A percentile compares a stretch with the other conserved stretches of the same genome.
Conservation (phyloP, 2,329 filamentous ascomycete genomes). For the Xylaria sp. region DNA sequence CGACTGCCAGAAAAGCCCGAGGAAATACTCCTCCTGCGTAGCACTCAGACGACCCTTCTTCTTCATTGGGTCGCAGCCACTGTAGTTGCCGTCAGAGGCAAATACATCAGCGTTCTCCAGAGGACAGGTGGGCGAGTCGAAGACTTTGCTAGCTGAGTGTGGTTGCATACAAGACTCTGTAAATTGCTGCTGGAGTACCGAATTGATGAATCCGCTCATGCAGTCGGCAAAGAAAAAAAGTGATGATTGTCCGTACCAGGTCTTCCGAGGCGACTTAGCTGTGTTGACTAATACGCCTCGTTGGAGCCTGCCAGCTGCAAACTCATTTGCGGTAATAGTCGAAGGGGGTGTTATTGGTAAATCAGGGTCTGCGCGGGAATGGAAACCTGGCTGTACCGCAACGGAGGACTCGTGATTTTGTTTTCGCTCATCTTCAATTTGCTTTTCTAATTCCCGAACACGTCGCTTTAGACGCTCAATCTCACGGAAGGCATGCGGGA, state of each 20-base stretch:
- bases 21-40: constrained; percentile 58
- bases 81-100: background rate
- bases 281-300: constrained; percentile 51
- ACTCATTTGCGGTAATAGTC: background rate
- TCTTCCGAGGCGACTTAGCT: constrained; percentile 48
- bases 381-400: no score
- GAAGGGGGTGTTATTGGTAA: background rate
- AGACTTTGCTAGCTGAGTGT: constrained; percentile 37
- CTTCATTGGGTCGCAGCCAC: constrained; percentile 10
- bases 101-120: background rate
- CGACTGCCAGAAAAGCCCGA: constrained; percentile 60
- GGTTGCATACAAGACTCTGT: constrained; percentile 46
- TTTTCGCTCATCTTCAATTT: constrained; percentile 36
- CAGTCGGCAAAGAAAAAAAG: constrained; percentile 55
- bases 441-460: constrained; percentile 47
- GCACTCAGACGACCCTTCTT: constrained; percentile 48
- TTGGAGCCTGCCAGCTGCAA: constrained; percentile 38
- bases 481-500: constrained; percentile 48
- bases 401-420: background rate
- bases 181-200: constrained; percentile 47
- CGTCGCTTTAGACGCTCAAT: constrained; percentile 51
- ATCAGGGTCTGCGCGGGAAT: background rate
- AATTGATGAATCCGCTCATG: constrained; percentile 51
- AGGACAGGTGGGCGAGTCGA: constrained; percentile 26
- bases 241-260: constrained; percentile 57